phyloP scores from a whole-genome alignment of 1,284 basidiomycete genomes.

The Ustilago lituana region DNA sequence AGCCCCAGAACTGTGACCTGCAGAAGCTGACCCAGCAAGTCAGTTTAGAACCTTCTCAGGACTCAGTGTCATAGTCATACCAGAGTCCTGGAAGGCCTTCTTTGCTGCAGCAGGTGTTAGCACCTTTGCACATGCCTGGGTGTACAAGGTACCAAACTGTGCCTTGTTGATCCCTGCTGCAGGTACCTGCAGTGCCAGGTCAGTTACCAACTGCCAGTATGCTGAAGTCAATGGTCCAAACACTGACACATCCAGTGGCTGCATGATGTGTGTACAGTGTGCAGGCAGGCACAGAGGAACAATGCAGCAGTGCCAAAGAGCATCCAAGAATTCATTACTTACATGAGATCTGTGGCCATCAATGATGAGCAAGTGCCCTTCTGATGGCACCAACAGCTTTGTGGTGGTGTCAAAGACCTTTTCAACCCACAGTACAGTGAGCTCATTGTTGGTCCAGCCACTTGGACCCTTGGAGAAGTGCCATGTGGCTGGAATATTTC shows the following conservation, averaged over 20 bases:
- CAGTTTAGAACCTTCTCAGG: too few relatives aligned
- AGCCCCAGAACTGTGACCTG: too few relatives aligned
- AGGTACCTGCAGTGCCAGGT: not conserved
- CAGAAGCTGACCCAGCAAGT: too few relatives aligned
- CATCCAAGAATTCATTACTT: not conserved
- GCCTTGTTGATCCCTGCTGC: constrained; percentile 7
- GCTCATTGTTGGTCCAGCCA: constrained; percentile 8
- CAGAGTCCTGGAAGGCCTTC: too few relatives aligned
- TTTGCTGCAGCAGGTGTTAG: too few relatives aligned
- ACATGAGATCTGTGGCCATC: constrained; percentile 11
- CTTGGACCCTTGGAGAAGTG: constrained; percentile 2
- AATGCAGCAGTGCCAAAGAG: constrained; percentile 3
- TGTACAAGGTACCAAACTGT: constrained; percentile 1
- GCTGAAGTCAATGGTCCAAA: constrained; percentile 5
- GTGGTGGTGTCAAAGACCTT: constrained; percentile 2
- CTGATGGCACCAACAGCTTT: constrained; percentile 5
- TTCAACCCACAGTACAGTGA: constrained; percentile 6
- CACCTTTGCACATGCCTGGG: too few relatives aligned
- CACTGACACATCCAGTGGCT: constrained; percentile 13
- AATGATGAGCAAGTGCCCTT: constrained; percentile 13
- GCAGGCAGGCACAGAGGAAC: constrained; percentile 7
- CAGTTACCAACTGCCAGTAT: not conserved
- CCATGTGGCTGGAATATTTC: constrained; percentile 4
- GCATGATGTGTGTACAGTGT: constrained; percentile 17
- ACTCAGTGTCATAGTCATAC: too few relatives aligned